Evolutionary conservation across 2,329 filamentous ascomycete genomes (phyloP).

Genomic region (Pestalotiopsis sp.): DNA sequence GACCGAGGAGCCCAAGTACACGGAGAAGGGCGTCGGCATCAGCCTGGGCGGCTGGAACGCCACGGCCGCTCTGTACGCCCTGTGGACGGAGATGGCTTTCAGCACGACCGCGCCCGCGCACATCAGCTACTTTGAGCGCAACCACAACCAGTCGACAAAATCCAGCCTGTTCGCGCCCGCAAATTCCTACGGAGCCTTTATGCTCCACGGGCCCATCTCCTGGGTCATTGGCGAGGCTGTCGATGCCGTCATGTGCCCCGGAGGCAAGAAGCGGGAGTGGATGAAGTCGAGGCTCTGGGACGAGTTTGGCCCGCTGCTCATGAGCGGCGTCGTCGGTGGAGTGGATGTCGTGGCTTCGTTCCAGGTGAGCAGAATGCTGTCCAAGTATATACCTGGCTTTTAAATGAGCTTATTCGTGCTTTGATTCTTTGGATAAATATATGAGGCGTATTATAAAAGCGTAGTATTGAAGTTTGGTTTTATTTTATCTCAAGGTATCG

Average conservation of each 20-base stretch:
- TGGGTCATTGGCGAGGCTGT: constrained; percentile 8
- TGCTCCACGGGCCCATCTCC: constrained; percentile 13
- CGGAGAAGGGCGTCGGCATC: neutral
- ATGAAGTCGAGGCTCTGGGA: constrained; percentile 8
- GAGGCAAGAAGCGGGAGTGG: constrained; percentile 7
- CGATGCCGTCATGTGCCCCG: constrained; percentile 6
- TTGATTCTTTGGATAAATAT: neutral
- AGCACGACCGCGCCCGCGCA: constrained; percentile 8
- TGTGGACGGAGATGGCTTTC: constrained; percentile 11
- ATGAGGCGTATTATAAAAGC: neutral
- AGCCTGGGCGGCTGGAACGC: constrained; percentile 9
- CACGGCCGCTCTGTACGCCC: constrained; percentile 7
- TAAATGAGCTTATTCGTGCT: neutral
- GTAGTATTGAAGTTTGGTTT: neutral
- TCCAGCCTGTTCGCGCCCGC: constrained; percentile 10
- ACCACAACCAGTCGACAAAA: constrained; percentile 9
- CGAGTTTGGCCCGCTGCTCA: constrained; percentile 7
- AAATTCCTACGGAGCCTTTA: constrained; percentile 12
- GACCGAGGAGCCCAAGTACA: neutral
- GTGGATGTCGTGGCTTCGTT: constrained; percentile 11
- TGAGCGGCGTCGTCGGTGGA: constrained; percentile 1
- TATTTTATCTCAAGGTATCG: neutral
- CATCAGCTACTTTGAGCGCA: neutral
- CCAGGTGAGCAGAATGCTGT: neutral
- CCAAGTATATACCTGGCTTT: constrained; percentile 10